Percentiles rank a stretch among this genome's conserved stretches.
Evolutionary conservation across 2,329 filamentous ascomycete species (phyloP).

Genomic region (Hypoxylon sp.): DNA sequence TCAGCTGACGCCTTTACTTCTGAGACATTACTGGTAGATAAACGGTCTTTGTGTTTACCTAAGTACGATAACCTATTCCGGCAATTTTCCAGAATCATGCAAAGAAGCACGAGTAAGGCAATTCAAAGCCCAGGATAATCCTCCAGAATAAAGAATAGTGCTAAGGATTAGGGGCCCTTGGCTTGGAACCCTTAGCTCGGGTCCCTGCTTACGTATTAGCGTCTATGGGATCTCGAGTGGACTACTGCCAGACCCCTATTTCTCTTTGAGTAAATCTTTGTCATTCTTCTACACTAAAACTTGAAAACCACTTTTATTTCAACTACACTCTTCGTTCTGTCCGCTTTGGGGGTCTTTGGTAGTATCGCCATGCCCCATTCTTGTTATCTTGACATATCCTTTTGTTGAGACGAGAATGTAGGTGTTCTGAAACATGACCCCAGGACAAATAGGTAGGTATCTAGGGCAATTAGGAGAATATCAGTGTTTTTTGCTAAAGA

Average conservation of each 20-base stretch:
- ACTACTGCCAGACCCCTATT: not conserved
- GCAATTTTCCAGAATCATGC: constrained; percentile 8
- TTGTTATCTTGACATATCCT: not conserved
- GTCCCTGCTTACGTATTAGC: not conserved
- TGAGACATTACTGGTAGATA: not conserved
- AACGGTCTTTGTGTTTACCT: not conserved
- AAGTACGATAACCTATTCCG: not conserved
- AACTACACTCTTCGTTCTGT: not conserved
- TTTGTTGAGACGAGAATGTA: not conserved
- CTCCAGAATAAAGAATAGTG: constrained; percentile 1
- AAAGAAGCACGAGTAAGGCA: not conserved
- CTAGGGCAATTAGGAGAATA: not conserved
- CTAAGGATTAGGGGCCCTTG: not conserved
- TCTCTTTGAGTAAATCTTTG: constrained; percentile 1
- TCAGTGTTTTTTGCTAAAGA: not conserved
- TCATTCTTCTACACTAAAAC: constrained; percentile 3
- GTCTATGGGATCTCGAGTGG: not conserved
- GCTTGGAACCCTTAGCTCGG: not conserved
- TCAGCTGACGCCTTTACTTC: not conserved
- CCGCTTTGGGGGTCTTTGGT: not conserved
- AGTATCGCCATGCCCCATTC: not conserved
- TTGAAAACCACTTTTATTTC: not conserved
- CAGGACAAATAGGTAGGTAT: no score
- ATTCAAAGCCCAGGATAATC: not conserved
- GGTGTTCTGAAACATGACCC: not conserved